A percentile compares a stretch with the other conserved stretches of the same genome.
These are phyloP conservation scores for Fusarium virguliforme DNA, from an alignment of 2,329 filamentous ascomycete species.

Conservation along the genomic window DNA sequence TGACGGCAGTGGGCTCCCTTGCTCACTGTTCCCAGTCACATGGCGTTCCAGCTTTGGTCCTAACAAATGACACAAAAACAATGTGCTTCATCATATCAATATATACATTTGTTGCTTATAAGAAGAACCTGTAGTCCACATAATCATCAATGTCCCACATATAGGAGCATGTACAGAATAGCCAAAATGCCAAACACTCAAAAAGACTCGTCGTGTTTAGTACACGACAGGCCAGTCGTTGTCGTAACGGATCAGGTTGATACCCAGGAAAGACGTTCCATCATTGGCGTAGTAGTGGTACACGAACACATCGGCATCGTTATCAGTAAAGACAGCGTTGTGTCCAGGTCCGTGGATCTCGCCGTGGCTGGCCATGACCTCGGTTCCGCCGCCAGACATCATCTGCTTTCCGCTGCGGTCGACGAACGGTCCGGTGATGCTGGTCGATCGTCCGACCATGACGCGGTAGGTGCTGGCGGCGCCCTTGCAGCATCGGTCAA, in stretches of 20 bases:
- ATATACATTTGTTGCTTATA: too few species aligned
- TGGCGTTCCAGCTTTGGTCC: too few species aligned
- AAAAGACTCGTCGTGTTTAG: slow-evolving; percentile 22
- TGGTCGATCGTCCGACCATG: slow-evolving; percentile 55
- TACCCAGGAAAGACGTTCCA: slow-evolving; percentile 48
- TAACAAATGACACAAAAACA: too few species aligned
- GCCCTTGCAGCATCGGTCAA: slow-evolving; percentile 53
- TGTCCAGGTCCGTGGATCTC: slow-evolving; percentile 54
- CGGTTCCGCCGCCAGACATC: slow-evolving; percentile 52
- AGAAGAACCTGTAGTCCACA: too few species aligned
- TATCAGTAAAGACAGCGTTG: slow-evolving; percentile 53
- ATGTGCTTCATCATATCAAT: too few species aligned
- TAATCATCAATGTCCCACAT: too few species aligned
- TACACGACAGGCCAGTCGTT: slow-evolving; percentile 54
- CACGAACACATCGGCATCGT: slow-evolving; percentile 53
- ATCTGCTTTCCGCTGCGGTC: slow-evolving; percentile 48
- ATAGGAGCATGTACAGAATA: too few species aligned
- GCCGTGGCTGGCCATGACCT: slow-evolving; percentile 52
- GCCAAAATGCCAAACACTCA: too few species aligned
- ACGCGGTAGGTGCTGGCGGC: slow-evolving; percentile 53
- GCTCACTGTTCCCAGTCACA: too few species aligned
- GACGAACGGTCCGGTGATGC: slow-evolving; percentile 51
- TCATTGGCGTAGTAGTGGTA: slow-evolving; percentile 53
- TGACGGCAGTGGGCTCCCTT: too few species aligned
- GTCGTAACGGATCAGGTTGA: slow-evolving; percentile 54